Evolutionary conservation across 176 grass and related monocot genomes (phyloP), one percentile per base, ranked within the genome.

Genomic region (Melocanna baccifera): DNA sequence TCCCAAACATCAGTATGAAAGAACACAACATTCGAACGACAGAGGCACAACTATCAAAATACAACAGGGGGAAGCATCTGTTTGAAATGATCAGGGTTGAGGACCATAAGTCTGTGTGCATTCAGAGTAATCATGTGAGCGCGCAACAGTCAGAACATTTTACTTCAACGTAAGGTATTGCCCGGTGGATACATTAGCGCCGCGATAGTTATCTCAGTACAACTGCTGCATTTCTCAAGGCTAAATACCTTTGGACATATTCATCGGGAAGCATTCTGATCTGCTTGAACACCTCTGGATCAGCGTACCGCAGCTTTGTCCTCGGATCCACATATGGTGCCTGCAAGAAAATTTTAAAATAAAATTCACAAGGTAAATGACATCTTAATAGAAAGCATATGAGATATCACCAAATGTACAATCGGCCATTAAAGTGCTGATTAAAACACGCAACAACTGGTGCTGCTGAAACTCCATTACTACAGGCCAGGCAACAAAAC

Each of bases 281-380:
- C 43, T 82, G 95, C 86, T 84, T 97, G 87, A 97, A 97, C 43
- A 94, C 92, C 76, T 91, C 92, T 20, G 92, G 95, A 73, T 91
- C 84, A 16, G 89, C 62, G 12, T 95, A 98, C 1, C 92, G 87
- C 46, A 98, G 67, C 36, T 91, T 95, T 77, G 96, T 98, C 85
- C 96, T 93, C 1, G 96, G 96, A 89, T 98, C 96, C 42, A 93
- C 50, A 79, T 98, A 98, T 4, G 76, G 91, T 68, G 95, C 92
- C 95, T 98, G 85, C 79, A 90, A 62, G 0, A 41, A 67, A 32
- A 32, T 19, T 82, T 53, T 29, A 1, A 39, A 73, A 36, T 64
- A 15, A 83, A 61, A 9, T 52, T 55, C 39, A 77, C 25, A 77
- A 4, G 5, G 34, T 15, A 23, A 72, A 47, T n/a, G 1, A 52